Evolutionary conservation across 805 yeast species (phyloP), one percentile per base, ranked within the genome.

Genomic region (Grigorovia jiainica): DNA sequence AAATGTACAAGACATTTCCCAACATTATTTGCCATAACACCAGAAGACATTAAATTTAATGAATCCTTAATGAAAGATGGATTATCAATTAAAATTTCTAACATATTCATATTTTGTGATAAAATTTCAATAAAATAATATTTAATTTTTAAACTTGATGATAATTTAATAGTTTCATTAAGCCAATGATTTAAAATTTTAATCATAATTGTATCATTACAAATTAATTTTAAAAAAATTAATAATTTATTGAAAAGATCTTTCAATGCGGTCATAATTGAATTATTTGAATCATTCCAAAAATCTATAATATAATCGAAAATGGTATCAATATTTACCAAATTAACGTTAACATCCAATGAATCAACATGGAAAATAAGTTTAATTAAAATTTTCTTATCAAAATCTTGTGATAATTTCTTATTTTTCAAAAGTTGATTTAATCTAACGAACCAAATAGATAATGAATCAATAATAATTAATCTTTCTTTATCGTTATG

Each of bases 251-350:
- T 41, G 38, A 86, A 72, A 36, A 87, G 53, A 25, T 77, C 83
- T 42, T 68, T 72, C 40, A 85, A 57, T 0, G 94, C 79, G 53
- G 82, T 84, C 5, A 81, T 76, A 21, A 84, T 58, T 0, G 94
- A 79, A 2, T 83, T 76, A 4, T 82, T 79, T 1, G 84, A 73
- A 39, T 79, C 84, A 41, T 75, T 76, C 78, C 87, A 79, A 55
- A 74, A 78, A 48, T 79, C 87, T 31, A 80, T 61, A 11, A 82
- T 70, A 55, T 73, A 82, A 19, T 66, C 65, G 51, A 75, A 75
- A 1, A 78, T 42, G 20, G 43, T 47, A 21, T 59, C 55, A 5
- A 69, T 51, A 11, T 46, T 54, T 2, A 57, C 53, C 5, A 41
- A 36, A 5, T 50, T 43, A 13, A 11, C n/a, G 7, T 13, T 27